Conservation (phyloP, 1,139 yeast species). For the Magnusiomyces clavatus region DNA sequence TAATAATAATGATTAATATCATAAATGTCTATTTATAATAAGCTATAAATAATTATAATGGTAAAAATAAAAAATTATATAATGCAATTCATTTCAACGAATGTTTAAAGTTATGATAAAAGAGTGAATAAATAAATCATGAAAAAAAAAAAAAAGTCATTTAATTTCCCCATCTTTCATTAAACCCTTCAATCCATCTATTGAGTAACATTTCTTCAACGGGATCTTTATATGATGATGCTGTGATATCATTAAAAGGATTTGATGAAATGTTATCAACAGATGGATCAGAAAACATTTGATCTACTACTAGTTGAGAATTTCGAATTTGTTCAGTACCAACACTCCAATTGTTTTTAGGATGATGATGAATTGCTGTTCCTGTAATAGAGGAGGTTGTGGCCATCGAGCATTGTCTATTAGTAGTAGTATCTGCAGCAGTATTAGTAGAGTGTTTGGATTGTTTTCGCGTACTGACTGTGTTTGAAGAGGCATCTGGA, state of each 20-base stretch:
- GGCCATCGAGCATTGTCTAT: no score
- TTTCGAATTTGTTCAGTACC: no score
- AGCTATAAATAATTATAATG: background rate
- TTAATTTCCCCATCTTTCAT: conserved; percentile 2
- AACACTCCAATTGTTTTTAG: no score
- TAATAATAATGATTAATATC: background rate
- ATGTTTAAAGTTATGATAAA: background rate
- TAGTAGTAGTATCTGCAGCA: no score
- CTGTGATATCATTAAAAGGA: no score
- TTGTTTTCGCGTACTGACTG: no score
- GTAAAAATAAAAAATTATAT: background rate
- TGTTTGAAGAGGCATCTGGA: background rate
- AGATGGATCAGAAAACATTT: no score
- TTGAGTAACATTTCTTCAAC: conserved; percentile 3
- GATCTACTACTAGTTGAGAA: no score
- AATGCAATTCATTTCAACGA: background rate
- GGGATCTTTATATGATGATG: background rate
- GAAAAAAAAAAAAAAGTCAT: background rate
- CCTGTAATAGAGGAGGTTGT: background rate
- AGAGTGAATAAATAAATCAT: background rate
- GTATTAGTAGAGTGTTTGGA: no score
- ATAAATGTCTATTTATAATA: background rate
- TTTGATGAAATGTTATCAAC: no score
- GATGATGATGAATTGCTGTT: background rate
- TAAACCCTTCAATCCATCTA: conserved; percentile 5